Evolutionary conservation across 208 protist genomes (phyloP).

Genomic region (Crithidia expoeki): DNA sequence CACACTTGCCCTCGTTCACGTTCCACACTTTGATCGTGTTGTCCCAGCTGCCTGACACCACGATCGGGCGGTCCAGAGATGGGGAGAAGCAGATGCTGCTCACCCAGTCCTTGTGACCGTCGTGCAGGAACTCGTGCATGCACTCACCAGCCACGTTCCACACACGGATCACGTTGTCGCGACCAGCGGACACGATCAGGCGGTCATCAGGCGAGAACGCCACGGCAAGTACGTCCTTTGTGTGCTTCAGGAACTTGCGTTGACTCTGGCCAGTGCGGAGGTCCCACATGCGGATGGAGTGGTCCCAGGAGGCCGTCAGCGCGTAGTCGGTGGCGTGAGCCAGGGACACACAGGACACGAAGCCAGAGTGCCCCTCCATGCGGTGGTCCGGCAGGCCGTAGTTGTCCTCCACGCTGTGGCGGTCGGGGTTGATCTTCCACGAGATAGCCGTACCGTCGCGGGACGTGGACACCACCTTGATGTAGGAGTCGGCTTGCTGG

Average conservation of each 20-base stretch:
- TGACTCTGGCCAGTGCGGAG: constrained; percentile 94
- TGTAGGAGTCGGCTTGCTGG: constrained; percentile 68
- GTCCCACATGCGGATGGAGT: constrained; percentile 99
- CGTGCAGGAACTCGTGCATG: constrained; percentile 95
- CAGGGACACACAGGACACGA: constrained; percentile 97
- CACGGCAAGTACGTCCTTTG: constrained; percentile 98
- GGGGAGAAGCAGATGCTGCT: constrained; percentile 99
- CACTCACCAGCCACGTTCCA: constrained; percentile 99
- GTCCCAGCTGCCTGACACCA: constrained; percentile 98
- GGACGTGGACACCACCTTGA: constrained; percentile 90
- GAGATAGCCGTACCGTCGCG: constrained; percentile 98
- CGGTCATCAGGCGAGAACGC: constrained; percentile 99
- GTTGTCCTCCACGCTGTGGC: constrained; percentile 79
- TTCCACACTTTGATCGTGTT: constrained; percentile 99
- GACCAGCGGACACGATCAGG: constrained; percentile 98
- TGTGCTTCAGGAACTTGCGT: constrained; percentile 97
- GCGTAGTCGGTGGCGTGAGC: constrained; percentile 97
- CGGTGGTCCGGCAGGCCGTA: constrained; percentile 72
- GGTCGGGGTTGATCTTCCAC: constrained; percentile 93
- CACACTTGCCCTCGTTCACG: constrained; percentile 92
- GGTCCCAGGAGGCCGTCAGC: constrained; percentile 99
- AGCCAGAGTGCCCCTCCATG: constrained; percentile 94
- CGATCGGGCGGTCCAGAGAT: constrained; percentile 85
- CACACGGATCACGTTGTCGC: constrained; percentile 97
- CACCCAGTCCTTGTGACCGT: constrained; percentile 98